Conservation (phyloP, 2,329 filamentous ascomycete genomes). For the Dactylellina leptospora region DNA sequence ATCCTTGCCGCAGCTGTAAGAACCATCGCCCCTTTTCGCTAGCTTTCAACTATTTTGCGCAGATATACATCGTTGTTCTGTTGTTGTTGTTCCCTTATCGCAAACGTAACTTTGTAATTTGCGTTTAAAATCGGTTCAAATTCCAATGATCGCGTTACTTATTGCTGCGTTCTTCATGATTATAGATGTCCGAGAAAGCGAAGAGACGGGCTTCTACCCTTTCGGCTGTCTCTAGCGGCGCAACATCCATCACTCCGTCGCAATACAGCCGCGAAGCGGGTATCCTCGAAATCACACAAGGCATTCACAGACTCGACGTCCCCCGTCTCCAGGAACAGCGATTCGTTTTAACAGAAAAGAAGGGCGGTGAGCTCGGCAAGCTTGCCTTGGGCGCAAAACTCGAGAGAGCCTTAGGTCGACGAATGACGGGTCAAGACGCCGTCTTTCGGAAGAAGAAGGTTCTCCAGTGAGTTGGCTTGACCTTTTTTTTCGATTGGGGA, state of each 20-base stretch:
- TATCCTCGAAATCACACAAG: slow-evolving; percentile 79
- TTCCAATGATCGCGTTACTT: neutral
- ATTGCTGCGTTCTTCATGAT: neutral
- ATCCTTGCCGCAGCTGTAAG: slow-evolving; percentile 45
- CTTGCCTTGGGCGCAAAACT: slow-evolving; percentile 89
- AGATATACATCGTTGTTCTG: neutral
- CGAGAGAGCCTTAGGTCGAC: slow-evolving; percentile 82
- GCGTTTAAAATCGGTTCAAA: too few relatives aligned
- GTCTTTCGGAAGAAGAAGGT: slow-evolving; percentile 70
- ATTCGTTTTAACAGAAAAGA: slow-evolving; percentile 79
- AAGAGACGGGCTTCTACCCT: slow-evolving; percentile 51
- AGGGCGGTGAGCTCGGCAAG: slow-evolving; percentile 82
- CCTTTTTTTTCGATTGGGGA: neutral
- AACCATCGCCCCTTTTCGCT: slow-evolving; percentile 16
- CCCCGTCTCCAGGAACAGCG: slow-evolving; percentile 83
- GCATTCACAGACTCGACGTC: slow-evolving; percentile 88
- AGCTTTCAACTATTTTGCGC: neutral
- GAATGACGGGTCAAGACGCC: slow-evolving; percentile 89
- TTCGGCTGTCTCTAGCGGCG: slow-evolving; percentile 49
- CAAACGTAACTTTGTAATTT: too few relatives aligned
- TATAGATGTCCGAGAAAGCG: slow-evolving; percentile 48
- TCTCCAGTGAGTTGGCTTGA: slow-evolving; percentile 17
- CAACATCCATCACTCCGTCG: slow-evolving; percentile 63
- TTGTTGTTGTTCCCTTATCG: neutral
- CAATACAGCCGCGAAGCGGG: slow-evolving; percentile 63